phyloP scores from a whole-genome alignment of 192 early-diverging fungal species.

The Coemansia sp. region DNA sequence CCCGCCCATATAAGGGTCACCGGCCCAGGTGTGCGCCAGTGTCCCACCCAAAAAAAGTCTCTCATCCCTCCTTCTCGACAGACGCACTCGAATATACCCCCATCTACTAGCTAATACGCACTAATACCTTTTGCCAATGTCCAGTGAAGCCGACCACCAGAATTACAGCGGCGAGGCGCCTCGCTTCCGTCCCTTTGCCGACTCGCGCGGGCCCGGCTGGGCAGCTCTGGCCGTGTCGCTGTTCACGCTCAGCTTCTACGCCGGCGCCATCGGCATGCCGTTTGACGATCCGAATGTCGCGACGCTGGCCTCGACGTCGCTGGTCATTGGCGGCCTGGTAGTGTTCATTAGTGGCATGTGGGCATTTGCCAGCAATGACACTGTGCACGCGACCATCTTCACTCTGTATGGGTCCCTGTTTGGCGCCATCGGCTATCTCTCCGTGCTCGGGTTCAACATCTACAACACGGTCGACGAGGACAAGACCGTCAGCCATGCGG shows the following conservation, averaged over 20 bases:
- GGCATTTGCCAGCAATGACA: slow-evolving; percentile 76
- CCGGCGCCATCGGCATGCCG: slow-evolving; percentile 47
- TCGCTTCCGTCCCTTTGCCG: slow-evolving; percentile 49
- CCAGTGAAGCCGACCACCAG: no score
- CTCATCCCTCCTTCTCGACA: no score
- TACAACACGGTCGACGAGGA: slow-evolving; percentile 49
- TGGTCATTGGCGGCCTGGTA: slow-evolving; percentile 47
- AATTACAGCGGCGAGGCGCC: slow-evolving; percentile 12
- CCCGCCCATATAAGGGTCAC: no score
- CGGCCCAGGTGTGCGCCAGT: no score
- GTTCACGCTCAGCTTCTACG: slow-evolving; percentile 48
- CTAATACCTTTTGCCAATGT: no score
- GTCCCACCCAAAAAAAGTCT: no score
- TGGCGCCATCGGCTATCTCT: slow-evolving; percentile 50
- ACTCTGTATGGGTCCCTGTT: slow-evolving; percentile 66
- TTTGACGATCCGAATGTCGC: slow-evolving; percentile 46
- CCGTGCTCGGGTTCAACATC: slow-evolving; percentile 52
- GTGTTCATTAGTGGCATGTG: slow-evolving; percentile 53
- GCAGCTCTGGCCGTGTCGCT: slow-evolving; percentile 43
- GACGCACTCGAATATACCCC: no score
- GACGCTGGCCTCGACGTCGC: slow-evolving; percentile 40
- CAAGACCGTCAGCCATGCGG: slow-evolving; percentile 50
- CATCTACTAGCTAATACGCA: no score
- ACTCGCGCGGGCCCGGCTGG: slow-evolving; percentile 44
- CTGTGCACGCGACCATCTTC: slow-evolving; percentile 78